Conservation (phyloP, 2,329 filamentous ascomycete species). For the Thelonectria rubi region DNA sequence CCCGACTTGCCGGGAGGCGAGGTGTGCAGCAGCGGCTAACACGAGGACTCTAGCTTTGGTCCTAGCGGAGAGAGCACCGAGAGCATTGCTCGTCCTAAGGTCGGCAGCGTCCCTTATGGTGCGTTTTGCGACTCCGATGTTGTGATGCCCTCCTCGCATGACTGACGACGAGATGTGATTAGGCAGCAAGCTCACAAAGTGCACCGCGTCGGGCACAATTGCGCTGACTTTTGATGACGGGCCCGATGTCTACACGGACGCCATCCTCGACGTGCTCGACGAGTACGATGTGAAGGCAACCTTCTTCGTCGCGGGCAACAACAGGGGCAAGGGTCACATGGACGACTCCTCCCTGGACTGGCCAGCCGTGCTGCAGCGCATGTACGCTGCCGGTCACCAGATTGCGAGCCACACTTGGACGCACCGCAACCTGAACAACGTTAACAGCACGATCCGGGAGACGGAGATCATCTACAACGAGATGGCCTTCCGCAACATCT, state of each 20-base stretch:
- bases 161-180: conserved; percentile 30
- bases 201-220: conserved; percentile 47
- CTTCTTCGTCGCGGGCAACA: conserved; percentile 56
- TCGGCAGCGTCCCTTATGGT: conserved; percentile 52
- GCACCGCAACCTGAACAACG: conserved; percentile 53
- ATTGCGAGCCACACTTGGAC: conserved; percentile 59
- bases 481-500: conserved; percentile 53
- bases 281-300: conserved; percentile 48
- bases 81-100: conserved; percentile 42
- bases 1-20: neutral
- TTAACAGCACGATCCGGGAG: conserved; percentile 46
- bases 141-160: conserved; percentile 12
- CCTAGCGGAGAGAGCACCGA: conserved; percentile 47
- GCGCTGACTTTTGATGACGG: conserved; percentile 61
- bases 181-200: conserved; percentile 50
- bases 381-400: conserved; percentile 55
- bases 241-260: conserved; percentile 53
- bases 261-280: conserved; percentile 52
- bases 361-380: conserved; percentile 51
- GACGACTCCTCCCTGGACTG: conserved; percentile 49
- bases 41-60: conserved; percentile 39
- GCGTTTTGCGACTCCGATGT: conserved; percentile 24
- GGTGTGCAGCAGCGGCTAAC: conserved; percentile 24
- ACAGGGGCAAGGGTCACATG: conserved; percentile 52
- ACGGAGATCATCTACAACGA: conserved; percentile 57